Percentiles rank a stretch among this genome's conserved stretches.
Evolutionary conservation across 225 moss, liverwort and hornwort species (phyloP).

Genomic region (Marchantia polymorpha): DNA sequence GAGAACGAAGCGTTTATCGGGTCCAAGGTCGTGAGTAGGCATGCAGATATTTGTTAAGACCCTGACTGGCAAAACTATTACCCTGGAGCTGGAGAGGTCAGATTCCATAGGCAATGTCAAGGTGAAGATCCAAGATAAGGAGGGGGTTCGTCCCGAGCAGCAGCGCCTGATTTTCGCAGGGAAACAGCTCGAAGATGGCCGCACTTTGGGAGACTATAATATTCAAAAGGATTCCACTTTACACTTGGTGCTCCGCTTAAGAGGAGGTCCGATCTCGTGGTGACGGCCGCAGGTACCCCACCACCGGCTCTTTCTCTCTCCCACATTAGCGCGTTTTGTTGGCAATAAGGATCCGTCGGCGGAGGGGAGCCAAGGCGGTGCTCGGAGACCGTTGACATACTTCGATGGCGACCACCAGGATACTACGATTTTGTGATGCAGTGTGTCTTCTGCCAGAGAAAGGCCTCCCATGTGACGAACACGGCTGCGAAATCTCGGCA

Average conservation of each 20-base stretch:
- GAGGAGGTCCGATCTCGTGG: constrained; percentile 22
- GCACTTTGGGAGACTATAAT: constrained; percentile 26
- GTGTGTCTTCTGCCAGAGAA: constrained; percentile 10
- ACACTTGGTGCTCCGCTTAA: constrained; percentile 24
- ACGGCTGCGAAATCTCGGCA: constrained; percentile 2
- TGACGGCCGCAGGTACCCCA: not conserved
- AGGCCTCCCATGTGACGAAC: not conserved
- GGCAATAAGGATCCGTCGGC: not conserved
- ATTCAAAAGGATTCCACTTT: constrained; percentile 25
- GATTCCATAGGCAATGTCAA: constrained; percentile 26
- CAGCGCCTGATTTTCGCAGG: constrained; percentile 26
- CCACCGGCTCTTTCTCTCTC: not conserved
- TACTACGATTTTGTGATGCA: constrained; percentile 6
- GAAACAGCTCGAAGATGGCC: constrained; percentile 31
- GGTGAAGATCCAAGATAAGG: constrained; percentile 28
- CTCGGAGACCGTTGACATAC: constrained; percentile 1
- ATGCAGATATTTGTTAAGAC: constrained; percentile 29
- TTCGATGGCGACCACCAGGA: constrained; percentile 14
- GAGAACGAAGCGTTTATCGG: not conserved
- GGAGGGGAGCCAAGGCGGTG: constrained; percentile 1
- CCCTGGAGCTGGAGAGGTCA: constrained; percentile 19
- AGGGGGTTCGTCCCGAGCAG: constrained; percentile 27
- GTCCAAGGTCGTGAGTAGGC: constrained; percentile 11
- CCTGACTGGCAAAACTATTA: constrained; percentile 24
- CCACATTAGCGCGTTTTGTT: not conserved